Evolutionary conservation across 345 rosid species (phyloP).

Genomic region (Physaria fendleri): DNA sequence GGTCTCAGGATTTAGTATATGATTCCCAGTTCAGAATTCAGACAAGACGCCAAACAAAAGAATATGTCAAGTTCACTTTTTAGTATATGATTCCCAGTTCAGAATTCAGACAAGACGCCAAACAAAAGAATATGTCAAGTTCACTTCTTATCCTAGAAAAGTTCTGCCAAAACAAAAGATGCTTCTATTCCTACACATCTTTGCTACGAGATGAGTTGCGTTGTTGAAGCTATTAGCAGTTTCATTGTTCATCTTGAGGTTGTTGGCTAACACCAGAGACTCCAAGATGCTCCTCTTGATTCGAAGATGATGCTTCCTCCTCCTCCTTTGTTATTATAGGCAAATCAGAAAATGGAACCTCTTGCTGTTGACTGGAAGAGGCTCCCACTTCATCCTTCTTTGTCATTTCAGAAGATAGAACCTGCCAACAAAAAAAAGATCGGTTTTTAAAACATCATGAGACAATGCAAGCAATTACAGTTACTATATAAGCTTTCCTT

Average conservation of each 20-base stretch:
- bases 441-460: neutral
- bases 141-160: neutral
- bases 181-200: neutral
- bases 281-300: neutral
- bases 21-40: too few species aligned
- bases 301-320: neutral
- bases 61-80: too few species aligned
- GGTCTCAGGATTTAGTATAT: too few species aligned
- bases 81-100: too few species aligned
- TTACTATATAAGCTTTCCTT: neutral
- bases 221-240: neutral
- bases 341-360: neutral
- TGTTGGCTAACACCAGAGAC: neutral
- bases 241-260: neutral
- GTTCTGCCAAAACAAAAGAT: neutral
- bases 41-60: too few species aligned
- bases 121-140: neutral
- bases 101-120: too few species aligned
- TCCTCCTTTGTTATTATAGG: neutral
- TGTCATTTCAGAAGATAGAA: slow-evolving; percentile 49
- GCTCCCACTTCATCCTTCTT: slow-evolving; percentile 66
- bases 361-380: slow-evolving; percentile 33
- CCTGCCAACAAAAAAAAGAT: slow-evolving; percentile 36
- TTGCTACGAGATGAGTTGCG: neutral
- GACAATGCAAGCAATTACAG: neutral